Evolutionary conservation across 768 basidiomycete genomes (phyloP).

Genomic region (Hebeloma cylindrosporum): DNA sequence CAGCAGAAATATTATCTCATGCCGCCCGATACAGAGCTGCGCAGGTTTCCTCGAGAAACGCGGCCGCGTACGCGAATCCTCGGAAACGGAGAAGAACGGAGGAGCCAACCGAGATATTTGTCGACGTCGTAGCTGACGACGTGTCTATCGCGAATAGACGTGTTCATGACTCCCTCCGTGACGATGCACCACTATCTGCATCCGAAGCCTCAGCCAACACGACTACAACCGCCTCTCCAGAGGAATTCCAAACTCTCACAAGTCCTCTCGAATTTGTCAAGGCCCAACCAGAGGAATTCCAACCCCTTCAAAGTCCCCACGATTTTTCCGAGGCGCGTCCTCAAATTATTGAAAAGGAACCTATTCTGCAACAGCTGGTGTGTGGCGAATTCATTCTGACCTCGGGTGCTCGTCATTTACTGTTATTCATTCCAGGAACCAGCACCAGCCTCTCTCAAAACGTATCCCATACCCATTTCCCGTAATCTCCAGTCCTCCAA

Average conservation of each 20-base stretch:
- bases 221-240: too few relatives aligned
- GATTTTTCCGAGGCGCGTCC: too few relatives aligned
- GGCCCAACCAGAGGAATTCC: too few relatives aligned
- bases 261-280: too few relatives aligned
- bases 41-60: conserved; percentile 31
- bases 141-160: too few relatives aligned
- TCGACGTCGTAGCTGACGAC: too few relatives aligned
- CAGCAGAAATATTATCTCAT: conserved; percentile 60
- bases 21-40: conserved; percentile 59
- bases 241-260: too few relatives aligned
- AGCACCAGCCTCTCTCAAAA: not conserved
- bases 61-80: conserved; percentile 17
- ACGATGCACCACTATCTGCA: too few relatives aligned
- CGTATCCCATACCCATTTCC: conserved; percentile 14
- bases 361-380: not conserved
- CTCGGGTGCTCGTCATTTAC: not conserved
- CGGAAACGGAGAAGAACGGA: conserved; percentile 21
- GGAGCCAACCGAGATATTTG: not conserved
- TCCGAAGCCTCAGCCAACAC: too few relatives aligned
- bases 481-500: conserved; percentile 74
- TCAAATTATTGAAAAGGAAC: not conserved
- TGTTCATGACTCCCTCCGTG: too few relatives aligned
- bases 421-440: conserved; percentile 4
- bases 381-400: too few relatives aligned
- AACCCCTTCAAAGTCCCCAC: too few relatives aligned